These are phyloP conservation scores for Cercospora sp. DNA, from an alignment of 2,329 filamentous ascomycete species.

Conservation along the genomic window DNA sequence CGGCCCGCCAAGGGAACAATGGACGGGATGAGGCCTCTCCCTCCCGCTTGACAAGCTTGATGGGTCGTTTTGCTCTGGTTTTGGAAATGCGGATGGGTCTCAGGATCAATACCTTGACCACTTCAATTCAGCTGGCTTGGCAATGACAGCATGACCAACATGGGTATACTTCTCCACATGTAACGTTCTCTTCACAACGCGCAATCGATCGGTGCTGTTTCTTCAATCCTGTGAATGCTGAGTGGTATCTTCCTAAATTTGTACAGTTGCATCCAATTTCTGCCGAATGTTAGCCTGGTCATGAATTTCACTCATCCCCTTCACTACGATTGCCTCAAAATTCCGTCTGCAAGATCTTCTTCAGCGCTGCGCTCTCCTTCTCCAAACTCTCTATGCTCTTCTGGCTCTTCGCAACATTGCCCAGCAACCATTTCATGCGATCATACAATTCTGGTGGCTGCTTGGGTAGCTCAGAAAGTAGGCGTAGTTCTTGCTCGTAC, in stretches of 20 bases:
- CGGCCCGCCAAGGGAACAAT: neutral
- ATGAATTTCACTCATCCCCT: neutral
- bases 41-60: neutral
- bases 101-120: neutral
- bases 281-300: conserved; percentile 8
- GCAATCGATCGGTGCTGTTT: neutral
- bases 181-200: neutral
- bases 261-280: conserved; percentile 18
- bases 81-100: neutral
- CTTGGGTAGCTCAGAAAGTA: conserved; percentile 69
- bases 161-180: neutral
- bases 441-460: conserved; percentile 67
- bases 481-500: conserved; percentile 72
- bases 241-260: conserved; percentile 15
- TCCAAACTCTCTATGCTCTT: conserved; percentile 72
- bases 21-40: neutral
- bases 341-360: conserved; percentile 65
- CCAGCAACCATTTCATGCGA: conserved; percentile 69
- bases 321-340: conserved; percentile 36
- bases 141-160: neutral
- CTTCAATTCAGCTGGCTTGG: neutral
- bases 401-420: conserved; percentile 73
- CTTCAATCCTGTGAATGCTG: neutral
- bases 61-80: neutral
- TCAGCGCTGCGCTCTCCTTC: conserved; percentile 67